A percentile compares a stretch with the other conserved stretches of the same genome.
These are phyloP conservation scores for Scutellaria baicalensis DNA, from an alignment of 257 asterid genomes.

Conservation along the genomic window DNA sequence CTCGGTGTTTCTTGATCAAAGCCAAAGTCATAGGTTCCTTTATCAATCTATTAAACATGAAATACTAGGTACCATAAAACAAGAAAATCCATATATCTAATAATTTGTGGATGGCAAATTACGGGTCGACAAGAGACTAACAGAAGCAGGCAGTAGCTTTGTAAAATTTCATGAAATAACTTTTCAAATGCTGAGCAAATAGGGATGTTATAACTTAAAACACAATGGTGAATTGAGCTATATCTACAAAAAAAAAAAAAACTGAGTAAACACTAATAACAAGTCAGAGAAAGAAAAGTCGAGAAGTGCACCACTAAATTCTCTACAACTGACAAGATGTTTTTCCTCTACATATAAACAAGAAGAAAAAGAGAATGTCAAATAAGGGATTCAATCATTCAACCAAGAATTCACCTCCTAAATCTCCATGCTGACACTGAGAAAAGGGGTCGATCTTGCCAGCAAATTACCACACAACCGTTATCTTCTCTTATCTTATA, in stretches of 20 bases:
- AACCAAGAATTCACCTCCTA: constrained; percentile 40
- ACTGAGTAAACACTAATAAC: constrained; percentile 11
- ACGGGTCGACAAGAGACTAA: no score
- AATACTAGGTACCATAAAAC: no score
- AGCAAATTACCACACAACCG: constrained; percentile 74
- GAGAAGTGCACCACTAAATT: constrained; percentile 9
- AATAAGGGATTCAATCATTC: background rate
- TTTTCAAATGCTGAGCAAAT: background rate
- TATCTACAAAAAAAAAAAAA: constrained; percentile 24
- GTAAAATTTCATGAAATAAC: background rate
- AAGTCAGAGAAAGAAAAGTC: background rate
- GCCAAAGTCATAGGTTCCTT: background rate
- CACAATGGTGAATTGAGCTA: background rate
- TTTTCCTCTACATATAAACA: constrained; percentile 17
- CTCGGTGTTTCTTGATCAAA: no score
- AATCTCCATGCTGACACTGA: constrained; percentile 85
- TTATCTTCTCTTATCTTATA: constrained; percentile 83
- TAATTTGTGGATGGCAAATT: background rate
- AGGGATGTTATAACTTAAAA: background rate
- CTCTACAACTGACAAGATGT: constrained; percentile 12
- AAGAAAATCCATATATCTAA: background rate
- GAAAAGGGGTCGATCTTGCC: constrained; percentile 91
- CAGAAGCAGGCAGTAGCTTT: background rate
- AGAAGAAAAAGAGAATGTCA: background rate
- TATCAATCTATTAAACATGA: no score